These are phyloP conservation scores for Penicillium glabrum DNA, from an alignment of 2,329 filamentous ascomycete species.

Conservation along the genomic window DNA sequence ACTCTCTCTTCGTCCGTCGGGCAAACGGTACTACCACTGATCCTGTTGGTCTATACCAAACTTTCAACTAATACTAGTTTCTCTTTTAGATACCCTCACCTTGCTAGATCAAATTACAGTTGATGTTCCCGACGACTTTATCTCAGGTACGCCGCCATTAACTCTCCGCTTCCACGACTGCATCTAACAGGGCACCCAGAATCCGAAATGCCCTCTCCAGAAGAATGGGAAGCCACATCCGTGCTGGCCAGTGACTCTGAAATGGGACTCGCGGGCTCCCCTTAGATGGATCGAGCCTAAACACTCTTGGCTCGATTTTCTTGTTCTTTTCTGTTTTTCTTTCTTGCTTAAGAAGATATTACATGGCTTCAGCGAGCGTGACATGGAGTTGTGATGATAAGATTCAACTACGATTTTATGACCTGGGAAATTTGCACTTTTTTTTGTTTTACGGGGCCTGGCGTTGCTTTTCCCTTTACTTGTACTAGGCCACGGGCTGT, in stretches of 20 bases:
- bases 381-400: slow-evolving; percentile 9
- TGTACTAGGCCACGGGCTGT: background rate
- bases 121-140: slow-evolving; percentile 39
- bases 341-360: slow-evolving; percentile 3
- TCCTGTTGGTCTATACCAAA: background rate
- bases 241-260: slow-evolving; percentile 43
- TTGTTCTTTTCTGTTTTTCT: background rate
- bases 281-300: slow-evolving; percentile 20
- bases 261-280: slow-evolving; percentile 37
- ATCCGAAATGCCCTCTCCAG: slow-evolving; percentile 41
- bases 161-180: background rate
- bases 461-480: slow-evolving; percentile 1
- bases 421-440: slow-evolving; percentile 3
- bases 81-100: background rate
- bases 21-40: slow-evolving; percentile 32
- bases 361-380: slow-evolving; percentile 8
- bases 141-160: slow-evolving; percentile 35
- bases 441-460: background rate
- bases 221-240: slow-evolving; percentile 45
- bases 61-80: background rate
- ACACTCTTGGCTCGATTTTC: background rate
- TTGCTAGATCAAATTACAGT: slow-evolving; percentile 37
- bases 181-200: slow-evolving; percentile 24
- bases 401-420: slow-evolving; percentile 14
- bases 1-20: slow-evolving; percentile 32